phyloP scores from a whole-genome alignment of 176 grass and related monocot species.

The Calamus simplicifolius region DNA sequence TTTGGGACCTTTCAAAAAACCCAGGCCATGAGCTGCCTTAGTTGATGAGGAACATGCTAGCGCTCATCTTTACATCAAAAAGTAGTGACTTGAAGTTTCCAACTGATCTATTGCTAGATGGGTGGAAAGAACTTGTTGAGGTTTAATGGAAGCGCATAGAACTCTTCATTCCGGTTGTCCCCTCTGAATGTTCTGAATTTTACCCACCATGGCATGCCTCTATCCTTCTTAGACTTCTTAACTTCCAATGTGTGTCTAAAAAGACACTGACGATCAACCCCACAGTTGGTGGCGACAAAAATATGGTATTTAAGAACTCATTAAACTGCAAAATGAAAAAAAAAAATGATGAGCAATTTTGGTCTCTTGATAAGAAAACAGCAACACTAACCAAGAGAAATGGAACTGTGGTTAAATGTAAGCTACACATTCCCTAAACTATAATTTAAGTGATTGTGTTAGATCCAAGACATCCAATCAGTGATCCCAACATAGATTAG shows the following conservation, averaged over 20 bases:
- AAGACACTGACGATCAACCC: slow-evolving; percentile 64
- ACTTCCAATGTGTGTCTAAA: slow-evolving; percentile 87
- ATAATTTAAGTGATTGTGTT: too few relatives aligned
- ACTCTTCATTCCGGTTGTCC: slow-evolving; percentile 80
- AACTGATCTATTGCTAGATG: not conserved
- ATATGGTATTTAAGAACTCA: slow-evolving; percentile 48
- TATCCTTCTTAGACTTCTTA: slow-evolving; percentile 46
- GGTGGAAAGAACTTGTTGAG: slow-evolving; percentile 83
- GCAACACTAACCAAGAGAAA: not conserved
- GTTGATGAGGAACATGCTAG: too few relatives aligned
- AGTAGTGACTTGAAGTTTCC: too few relatives aligned
- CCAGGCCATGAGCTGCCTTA: too few relatives aligned
- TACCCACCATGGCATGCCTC: slow-evolving; percentile 92
- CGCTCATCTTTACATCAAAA: too few relatives aligned
- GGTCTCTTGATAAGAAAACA: not conserved
- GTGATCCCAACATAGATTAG: too few relatives aligned
- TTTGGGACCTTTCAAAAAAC: too few relatives aligned
- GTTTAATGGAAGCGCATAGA: slow-evolving; percentile 92
- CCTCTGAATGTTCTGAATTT: slow-evolving; percentile 77
- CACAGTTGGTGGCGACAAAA: slow-evolving; percentile 47
- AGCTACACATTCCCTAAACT: too few relatives aligned
- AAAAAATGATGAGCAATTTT: not conserved
- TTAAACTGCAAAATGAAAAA: slow-evolving; percentile 32
- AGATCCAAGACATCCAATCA: too few relatives aligned
- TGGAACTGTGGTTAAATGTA: too few relatives aligned